A percentile compares a stretch with the other conserved stretches of the same genome.
These are phyloP conservation scores for Mycena latifolia DNA, from an alignment of 768 basidiomycete genomes.

Conservation along the genomic window DNA sequence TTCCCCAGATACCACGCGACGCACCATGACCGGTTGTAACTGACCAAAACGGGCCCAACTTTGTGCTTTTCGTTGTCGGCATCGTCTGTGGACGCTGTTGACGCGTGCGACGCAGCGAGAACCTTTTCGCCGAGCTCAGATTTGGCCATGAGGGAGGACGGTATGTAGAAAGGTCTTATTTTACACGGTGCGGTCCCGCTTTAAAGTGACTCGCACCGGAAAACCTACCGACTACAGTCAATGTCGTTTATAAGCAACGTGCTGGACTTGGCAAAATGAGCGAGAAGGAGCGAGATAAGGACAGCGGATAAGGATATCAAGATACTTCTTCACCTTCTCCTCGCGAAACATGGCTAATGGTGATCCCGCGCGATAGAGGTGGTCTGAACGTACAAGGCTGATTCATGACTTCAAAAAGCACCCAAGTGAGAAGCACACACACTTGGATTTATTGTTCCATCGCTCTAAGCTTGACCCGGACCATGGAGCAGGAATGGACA, in stretches of 20 bases:
- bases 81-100: slow-evolving; percentile 26
- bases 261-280: slow-evolving; percentile 71
- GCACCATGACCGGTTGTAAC: slow-evolving; percentile 31
- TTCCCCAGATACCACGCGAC: not conserved
- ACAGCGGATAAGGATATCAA: slow-evolving; percentile 23
- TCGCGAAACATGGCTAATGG: slow-evolving; percentile 94
- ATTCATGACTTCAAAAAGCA: no score
- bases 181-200: no score
- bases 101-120: slow-evolving; percentile 19
- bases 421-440: slow-evolving; percentile 55
- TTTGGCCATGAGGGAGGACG: slow-evolving; percentile 30
- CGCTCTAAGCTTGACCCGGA: slow-evolving; percentile 85
- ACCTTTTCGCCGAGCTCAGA: slow-evolving; percentile 29
- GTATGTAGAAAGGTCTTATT: no score
- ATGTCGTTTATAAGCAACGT: slow-evolving; percentile 87
- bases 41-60: not conserved
- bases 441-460: slow-evolving; percentile 88
- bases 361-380: slow-evolving; percentile 96
- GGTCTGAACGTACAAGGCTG: slow-evolving; percentile 97
- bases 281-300: slow-evolving; percentile 14
- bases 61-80: slow-evolving; percentile 26
- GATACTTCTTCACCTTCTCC: slow-evolving; percentile 88
- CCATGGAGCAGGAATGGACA: slow-evolving; percentile 86
- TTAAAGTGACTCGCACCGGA: slow-evolving; percentile 8
- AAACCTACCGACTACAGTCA: slow-evolving; percentile 49